Evolutionary conservation across 129 eudicot species (phyloP).

Genomic region (Silybum marianum): DNA sequence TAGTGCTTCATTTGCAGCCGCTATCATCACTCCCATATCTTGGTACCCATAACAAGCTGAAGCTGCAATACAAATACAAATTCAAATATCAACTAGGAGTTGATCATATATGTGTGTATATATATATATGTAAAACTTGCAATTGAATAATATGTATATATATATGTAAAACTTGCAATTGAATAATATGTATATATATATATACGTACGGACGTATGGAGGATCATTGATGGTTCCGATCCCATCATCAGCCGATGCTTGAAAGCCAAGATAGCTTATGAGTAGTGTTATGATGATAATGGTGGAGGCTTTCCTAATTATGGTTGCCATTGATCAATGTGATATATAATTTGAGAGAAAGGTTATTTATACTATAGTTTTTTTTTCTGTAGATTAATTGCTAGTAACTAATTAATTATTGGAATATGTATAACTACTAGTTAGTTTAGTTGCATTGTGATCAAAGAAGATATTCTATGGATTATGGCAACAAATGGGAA

Average conservation of each 20-base stretch:
- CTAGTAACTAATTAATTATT: background rate
- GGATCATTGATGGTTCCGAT: background rate
- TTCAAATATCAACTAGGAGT: background rate
- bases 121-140: background rate
- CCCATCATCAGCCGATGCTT: background rate
- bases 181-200: background rate
- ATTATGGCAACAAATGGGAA: background rate
- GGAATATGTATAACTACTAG: background rate
- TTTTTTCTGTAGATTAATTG: background rate
- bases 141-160: background rate
- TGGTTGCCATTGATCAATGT: background rate
- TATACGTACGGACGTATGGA: background rate
- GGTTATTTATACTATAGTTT: background rate
- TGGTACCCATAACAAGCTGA: slow-evolving; percentile 31
- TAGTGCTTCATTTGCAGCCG: slow-evolving; percentile 22
- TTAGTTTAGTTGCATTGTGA: background rate
- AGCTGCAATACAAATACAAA: slow-evolving; percentile 16
- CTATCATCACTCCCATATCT: slow-evolving; percentile 37
- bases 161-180: background rate
- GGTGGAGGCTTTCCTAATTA: background rate
- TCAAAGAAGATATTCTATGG: background rate
- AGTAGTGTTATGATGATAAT: background rate
- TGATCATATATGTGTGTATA: no score
- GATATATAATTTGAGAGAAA: background rate
- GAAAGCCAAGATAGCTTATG: background rate